Percentiles rank a stretch among this genome's conserved stretches.
phyloP scores from a whole-genome alignment of 2,329 filamentous ascomycete species.

The Boeremia lycopersici region DNA sequence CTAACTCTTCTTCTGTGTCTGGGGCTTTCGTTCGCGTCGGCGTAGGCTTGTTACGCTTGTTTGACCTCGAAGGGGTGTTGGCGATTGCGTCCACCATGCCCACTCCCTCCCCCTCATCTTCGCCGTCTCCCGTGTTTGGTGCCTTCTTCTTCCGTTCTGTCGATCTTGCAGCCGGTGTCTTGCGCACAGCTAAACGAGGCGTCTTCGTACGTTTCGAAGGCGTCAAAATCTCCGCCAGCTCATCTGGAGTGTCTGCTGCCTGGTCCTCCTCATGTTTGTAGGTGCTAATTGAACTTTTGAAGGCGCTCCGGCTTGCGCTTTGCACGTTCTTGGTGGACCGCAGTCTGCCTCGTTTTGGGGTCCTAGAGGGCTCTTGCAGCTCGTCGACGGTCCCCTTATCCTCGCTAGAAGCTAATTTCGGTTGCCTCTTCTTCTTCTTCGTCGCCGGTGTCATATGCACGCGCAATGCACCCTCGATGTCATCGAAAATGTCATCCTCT shows the following conservation, averaged over 20 bases:
- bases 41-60: constrained; percentile 19
- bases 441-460: constrained; percentile 21
- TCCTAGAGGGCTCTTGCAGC: constrained; percentile 17
- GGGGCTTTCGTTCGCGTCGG: constrained; percentile 11
- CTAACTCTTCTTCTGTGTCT: constrained; percentile 35
- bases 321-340: constrained; percentile 23
- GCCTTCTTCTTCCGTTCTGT: constrained; percentile 21
- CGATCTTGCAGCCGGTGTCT: constrained; percentile 16
- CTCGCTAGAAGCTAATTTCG: constrained; percentile 13
- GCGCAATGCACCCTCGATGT: constrained; percentile 51
- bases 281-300: constrained; percentile 18
- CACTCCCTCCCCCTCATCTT: constrained; percentile 20
- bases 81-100: constrained; percentile 11
- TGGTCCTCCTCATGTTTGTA: constrained; percentile 11
- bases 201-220: constrained; percentile 25
- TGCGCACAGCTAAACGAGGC: constrained; percentile 20
- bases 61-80: constrained; percentile 23
- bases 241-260: constrained; percentile 27
- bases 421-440: constrained; percentile 16
- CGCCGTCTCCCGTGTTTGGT: constrained; percentile 9
- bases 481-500: constrained; percentile 50
- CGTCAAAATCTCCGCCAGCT: constrained; percentile 20
- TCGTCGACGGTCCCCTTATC: constrained; percentile 16
- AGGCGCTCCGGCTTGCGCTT: constrained; percentile 21
- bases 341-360: constrained; percentile 28